Evolutionary conservation across 306 rosid genomes (phyloP).

Genomic region (Lathyrus sativus): DNA sequence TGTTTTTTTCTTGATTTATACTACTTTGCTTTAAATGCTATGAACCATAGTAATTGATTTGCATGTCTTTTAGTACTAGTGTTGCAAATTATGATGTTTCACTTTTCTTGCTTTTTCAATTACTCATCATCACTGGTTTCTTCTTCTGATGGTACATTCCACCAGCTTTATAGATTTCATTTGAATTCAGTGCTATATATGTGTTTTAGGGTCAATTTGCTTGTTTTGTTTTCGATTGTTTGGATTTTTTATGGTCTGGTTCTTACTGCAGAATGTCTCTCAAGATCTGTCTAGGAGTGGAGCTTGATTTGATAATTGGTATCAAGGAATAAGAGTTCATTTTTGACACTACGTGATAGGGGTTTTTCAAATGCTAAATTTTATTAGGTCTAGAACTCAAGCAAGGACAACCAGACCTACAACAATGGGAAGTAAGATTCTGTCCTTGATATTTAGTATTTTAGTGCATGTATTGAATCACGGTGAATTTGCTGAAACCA

Average conservation of each 20-base stretch:
- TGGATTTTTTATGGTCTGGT: constrained; percentile 21
- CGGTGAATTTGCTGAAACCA: too few relatives aligned
- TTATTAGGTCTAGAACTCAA: constrained; percentile 70
- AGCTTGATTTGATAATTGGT: constrained; percentile 43
- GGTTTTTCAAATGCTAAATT: constrained; percentile 63
- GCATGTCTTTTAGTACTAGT: constrained; percentile 30
- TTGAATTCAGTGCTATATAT: constrained; percentile 20
- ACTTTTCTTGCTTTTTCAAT: constrained; percentile 11
- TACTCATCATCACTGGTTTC: constrained; percentile 19
- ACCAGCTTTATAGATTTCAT: constrained; percentile 4
- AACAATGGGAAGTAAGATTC: constrained; percentile 74
- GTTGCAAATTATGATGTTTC: constrained; percentile 26
- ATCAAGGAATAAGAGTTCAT: constrained; percentile 41
- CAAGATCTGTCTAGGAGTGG: constrained; percentile 39
- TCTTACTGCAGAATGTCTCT: constrained; percentile 49
- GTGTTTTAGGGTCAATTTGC: constrained; percentile 3
- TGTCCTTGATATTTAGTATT: neutral
- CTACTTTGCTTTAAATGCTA: constrained; percentile 33
- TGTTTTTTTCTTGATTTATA: constrained; percentile 15
- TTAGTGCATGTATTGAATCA: neutral
- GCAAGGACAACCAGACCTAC: constrained; percentile 65
- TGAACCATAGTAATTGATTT: constrained; percentile 29
- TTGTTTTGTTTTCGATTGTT: neutral
- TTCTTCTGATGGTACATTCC: constrained; percentile 35
- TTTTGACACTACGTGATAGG: constrained; percentile 28